Base-by-base conservation (phyloP, 805 yeast genomes). In the Starmera dryadoides region DNA sequence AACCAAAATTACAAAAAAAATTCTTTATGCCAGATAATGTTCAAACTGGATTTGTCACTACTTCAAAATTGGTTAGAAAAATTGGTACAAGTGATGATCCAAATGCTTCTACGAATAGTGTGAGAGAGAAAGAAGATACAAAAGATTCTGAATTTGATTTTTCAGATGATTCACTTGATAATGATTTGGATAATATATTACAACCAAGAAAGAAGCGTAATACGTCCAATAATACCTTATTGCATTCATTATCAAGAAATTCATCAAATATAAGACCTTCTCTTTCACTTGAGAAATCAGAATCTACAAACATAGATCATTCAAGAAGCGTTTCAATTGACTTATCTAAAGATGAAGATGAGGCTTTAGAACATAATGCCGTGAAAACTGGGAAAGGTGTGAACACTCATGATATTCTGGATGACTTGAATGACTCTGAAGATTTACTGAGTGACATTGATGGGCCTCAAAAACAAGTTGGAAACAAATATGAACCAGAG, bases 21-120 rank as follows among this genome's bases (percentile, higher is more conserved):
- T 83, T 83, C 45, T 79, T 77, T 55, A 78, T 83, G 86, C 93
- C 93, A 0, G 84, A 79, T 46, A 68, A 77, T 49, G 89, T 77
- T 5, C 73, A 69, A 31, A 72, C 80, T 0, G 89, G 87, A 0
- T 82, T 84, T 47, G 63, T 64, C 29, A 60, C 63, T 18, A 86
- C 78, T 1, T 66, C 75, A 2, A 56, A 57, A 4, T 48, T 81
- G 52, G 70, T 79, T 0, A 56, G 58, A 25, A 64, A 62, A 40
- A 30, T 48, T 17, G 48, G 41, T 16, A 32, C 39, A 2, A 47
- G 50, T 26, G n/a, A n/a, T n/a, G n/a, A n/a, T n/a, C n/a, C n/a
- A n/a, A n/a, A n/a, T n/a, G 38, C 47, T 7, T 43, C 48, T 0
- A 34, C 42, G 26, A 40, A 42, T 7, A 41, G 49, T n/a, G 53